Evolutionary conservation across 257 asterid genomes (phyloP).

Genomic region (Phtheirospermum japonicum): DNA sequence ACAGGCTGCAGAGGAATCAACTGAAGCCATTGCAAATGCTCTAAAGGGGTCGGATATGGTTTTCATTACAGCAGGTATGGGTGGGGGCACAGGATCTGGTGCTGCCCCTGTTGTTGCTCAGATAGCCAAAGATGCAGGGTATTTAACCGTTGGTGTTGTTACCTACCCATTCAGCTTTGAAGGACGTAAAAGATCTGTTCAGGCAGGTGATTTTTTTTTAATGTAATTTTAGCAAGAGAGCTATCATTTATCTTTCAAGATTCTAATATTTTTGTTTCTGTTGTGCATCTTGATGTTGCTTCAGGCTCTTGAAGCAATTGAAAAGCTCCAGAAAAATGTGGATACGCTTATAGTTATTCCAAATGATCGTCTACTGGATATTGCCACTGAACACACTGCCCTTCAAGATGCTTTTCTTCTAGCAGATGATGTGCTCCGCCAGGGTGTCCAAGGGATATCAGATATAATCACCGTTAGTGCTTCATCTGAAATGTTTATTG

Average conservation of each 20-base stretch:
- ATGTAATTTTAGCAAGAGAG: neutral
- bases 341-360: conserved; percentile 88
- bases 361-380: conserved; percentile 74
- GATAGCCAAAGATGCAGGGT: conserved; percentile 78
- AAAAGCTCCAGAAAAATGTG: conserved; percentile 78
- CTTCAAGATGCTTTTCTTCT: conserved; percentile 90
- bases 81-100: conserved; percentile 96
- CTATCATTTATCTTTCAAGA: neutral
- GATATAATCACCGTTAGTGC: conserved; percentile 70
- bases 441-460: conserved; percentile 88
- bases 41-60: conserved; percentile 91
- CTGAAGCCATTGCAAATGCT: conserved; percentile 66
- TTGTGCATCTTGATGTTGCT: conserved; percentile 11
- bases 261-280: neutral
- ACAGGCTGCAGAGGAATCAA: conserved; percentile 90
- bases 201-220: conserved; percentile 41
- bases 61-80: conserved; percentile 92
- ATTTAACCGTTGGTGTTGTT: conserved; percentile 85
- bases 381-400: conserved; percentile 75
- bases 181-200: conserved; percentile 78
- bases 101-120: conserved; percentile 90
- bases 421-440: conserved; percentile 88
- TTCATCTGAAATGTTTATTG: neutral
- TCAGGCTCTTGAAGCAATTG: conserved; percentile 86
- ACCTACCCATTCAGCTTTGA: conserved; percentile 90